These are phyloP conservation scores for Daldinia loculata DNA, from an alignment of 495 filamentous ascomycete species.

Conservation along the genomic window DNA sequence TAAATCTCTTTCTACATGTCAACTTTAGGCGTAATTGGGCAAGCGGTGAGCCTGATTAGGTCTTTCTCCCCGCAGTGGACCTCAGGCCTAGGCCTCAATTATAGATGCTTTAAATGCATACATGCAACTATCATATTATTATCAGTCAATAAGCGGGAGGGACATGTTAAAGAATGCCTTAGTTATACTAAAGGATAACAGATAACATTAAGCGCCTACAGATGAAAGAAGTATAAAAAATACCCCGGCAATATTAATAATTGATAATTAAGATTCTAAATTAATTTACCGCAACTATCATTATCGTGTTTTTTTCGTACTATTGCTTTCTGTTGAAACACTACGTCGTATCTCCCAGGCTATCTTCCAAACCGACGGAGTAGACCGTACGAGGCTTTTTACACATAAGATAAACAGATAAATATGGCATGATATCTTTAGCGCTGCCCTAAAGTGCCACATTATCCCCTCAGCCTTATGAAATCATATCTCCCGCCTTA, in stretches of 20 bases:
- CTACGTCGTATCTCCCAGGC: not conserved
- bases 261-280: not conserved
- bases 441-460: not conserved
- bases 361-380: not conserved
- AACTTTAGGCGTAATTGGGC: slow-evolving; percentile 20
- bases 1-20: slow-evolving; percentile 33
- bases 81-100: not conserved
- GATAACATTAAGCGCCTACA: not conserved
- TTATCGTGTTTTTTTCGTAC: not conserved
- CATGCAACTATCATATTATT: not conserved
- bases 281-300: not conserved
- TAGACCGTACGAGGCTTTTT: not conserved
- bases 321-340: not conserved
- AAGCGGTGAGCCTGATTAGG: slow-evolving; percentile 31
- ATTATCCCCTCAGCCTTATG: not conserved
- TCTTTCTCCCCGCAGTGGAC: slow-evolving; percentile 11
- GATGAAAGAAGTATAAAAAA: not conserved
- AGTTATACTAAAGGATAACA: too few species aligned
- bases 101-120: slow-evolving; percentile 15
- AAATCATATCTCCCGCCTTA: not conserved
- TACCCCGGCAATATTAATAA: not conserved
- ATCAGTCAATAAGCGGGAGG: not conserved
- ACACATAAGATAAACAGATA: not conserved
- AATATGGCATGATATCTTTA: not conserved
- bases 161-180: too few species aligned